Base-by-base conservation (phyloP, 495 filamentous ascomycete genomes). In the Podospora australis region DNA sequence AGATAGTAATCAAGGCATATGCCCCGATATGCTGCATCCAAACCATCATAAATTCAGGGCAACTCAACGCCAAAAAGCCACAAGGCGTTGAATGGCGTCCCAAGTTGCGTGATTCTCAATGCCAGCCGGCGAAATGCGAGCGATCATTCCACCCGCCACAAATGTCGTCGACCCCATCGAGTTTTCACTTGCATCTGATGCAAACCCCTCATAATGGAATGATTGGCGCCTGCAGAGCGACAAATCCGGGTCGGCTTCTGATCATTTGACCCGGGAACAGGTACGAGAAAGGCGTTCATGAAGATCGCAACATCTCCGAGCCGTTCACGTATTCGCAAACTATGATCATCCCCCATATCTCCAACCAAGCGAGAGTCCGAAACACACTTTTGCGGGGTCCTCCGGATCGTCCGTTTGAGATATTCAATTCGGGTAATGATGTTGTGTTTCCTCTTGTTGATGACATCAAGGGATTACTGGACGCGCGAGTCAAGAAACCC, bases 351-450 rank as follows among this genome's bases (percentile, higher is more conserved):
- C n/a, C n/a, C n/a, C 32, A 36, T 36, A 14, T 36, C n/a, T 17
- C 8, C n/a, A n/a, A n/a, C 32, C 41, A 44, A 51, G 41, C 48
- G 34, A 40, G 22, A 25, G 29, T 23, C 21, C 44, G 41, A 51
- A 50, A 51, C 41, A 44, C 30, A 19, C n/a, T 39, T n/a, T 21
- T 39, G 48, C 48, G 48, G 48, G 39, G 30, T 39, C 38, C 17
- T 23, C 32, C 32, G 32, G 32, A 36, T 36, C n/a, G 10, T 50
- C 8, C 20, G 9, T 14, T n/a, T 13, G 13, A 11, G 21, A 11
- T 10, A 21, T 26, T 16, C n/a, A 2, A 13, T 43, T 29, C 13
- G 32, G n/a, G n/a, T n/a, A n/a, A n/a, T n/a, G n/a, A n/a, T n/a
- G n/a, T n/a, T n/a, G n/a, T n/a, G n/a, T n/a, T n/a, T n/a, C n/a